Percentiles rank a stretch among this genome's conserved stretches.
phyloP scores from a whole-genome alignment of 176 grass and related monocot genomes.

The Cenchrus purpureus region DNA sequence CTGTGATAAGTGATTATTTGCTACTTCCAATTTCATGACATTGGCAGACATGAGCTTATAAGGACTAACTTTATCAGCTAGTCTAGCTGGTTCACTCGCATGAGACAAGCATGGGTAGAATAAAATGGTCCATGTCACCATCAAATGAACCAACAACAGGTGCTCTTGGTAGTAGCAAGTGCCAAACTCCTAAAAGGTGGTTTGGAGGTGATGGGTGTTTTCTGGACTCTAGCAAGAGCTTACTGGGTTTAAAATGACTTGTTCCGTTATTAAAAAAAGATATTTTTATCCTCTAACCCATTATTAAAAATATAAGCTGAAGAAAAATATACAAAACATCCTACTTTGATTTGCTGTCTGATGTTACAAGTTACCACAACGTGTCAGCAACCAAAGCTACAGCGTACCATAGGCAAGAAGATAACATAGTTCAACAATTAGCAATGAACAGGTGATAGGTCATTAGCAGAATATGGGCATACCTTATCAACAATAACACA shows the following conservation, averaged over 20 bases:
- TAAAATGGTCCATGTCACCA: not conserved
- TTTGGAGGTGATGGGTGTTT: not conserved
- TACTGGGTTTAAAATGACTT: not conserved
- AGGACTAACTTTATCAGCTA: not conserved
- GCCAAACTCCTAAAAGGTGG: not conserved
- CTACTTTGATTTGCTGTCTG: not conserved
- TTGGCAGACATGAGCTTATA: not conserved
- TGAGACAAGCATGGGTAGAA: not conserved
- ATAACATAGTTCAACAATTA: not conserved
- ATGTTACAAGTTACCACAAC: not conserved
- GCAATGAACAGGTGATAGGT: not conserved
- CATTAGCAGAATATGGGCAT: constrained; percentile 16
- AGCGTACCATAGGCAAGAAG: not conserved
- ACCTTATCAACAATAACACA: constrained; percentile 93
- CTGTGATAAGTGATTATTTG: not conserved
- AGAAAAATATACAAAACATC: not conserved
- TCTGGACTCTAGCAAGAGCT: not conserved
- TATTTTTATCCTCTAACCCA: not conserved
- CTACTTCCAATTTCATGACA: not conserved
- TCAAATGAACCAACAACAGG: constrained; percentile 3
- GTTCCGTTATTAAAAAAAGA: not conserved
- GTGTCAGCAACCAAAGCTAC: not conserved
- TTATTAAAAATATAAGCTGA: not conserved
- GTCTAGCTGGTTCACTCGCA: not conserved
- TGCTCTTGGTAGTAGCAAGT: not conserved